Conservation (phyloP, 495 filamentous ascomycete species). For the Venustampulla echinocandica region DNA sequence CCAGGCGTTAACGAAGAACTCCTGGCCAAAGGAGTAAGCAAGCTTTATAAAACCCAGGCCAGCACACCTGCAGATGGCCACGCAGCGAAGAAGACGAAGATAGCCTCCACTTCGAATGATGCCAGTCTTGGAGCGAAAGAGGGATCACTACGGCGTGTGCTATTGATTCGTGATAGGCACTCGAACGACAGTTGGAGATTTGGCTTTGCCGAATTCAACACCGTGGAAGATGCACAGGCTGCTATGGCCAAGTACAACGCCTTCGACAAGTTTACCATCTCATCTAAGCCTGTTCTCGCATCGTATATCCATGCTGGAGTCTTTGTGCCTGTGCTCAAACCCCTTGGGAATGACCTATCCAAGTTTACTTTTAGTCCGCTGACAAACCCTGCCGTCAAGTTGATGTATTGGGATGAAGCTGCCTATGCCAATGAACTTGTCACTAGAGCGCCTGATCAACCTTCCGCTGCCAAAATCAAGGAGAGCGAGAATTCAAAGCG, state of each 20-base stretch:
- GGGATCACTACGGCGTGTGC: conserved; percentile 65
- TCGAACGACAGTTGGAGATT: conserved; percentile 76
- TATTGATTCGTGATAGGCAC: conserved; percentile 68
- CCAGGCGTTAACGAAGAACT: conserved; percentile 66
- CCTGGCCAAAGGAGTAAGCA: conserved; percentile 69
- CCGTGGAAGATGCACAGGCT: conserved; percentile 62
- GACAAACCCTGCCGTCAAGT: conserved; percentile 56
- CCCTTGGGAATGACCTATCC: conserved; percentile 38
- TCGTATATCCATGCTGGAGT: conserved; percentile 83
- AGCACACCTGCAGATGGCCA: conserved; percentile 33
- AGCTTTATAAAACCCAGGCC: conserved; percentile 55
- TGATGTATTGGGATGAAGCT: conserved; percentile 81
- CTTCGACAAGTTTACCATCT: conserved; percentile 77
- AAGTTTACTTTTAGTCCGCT: conserved; percentile 66
- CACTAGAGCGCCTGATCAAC: conserved; percentile 43
- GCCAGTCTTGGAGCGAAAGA: conserved; percentile 67
- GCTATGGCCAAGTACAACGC: conserved; percentile 67
- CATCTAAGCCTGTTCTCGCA: conserved; percentile 63
- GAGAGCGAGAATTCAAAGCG: conserved; percentile 22
- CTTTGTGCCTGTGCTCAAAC: conserved; percentile 67
- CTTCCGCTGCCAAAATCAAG: conserved; percentile 25
- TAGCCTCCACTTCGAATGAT: conserved; percentile 66
- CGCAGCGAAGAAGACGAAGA: conserved; percentile 49
- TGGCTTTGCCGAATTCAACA: conserved; percentile 86
- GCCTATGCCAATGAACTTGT: conserved; percentile 62